These are phyloP conservation scores for Globisporangium splendens DNA, from an alignment of 352 stramenopile genomes.

Conservation along the genomic window DNA sequence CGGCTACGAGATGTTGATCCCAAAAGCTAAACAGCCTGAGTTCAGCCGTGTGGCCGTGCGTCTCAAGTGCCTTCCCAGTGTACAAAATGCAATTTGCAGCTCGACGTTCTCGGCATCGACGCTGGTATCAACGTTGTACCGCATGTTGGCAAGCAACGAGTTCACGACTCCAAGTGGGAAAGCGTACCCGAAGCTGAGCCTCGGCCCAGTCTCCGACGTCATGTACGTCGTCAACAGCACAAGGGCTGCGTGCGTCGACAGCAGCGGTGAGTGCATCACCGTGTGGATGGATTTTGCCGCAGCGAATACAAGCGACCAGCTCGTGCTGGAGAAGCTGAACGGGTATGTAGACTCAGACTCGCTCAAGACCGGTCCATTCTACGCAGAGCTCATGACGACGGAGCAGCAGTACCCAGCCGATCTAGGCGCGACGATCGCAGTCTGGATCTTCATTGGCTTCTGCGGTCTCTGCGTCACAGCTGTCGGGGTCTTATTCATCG, in stretches of 20 bases:
- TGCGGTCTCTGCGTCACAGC: slow-evolving; percentile 30
- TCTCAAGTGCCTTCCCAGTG: slow-evolving; percentile 26
- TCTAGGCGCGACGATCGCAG: slow-evolving; percentile 37
- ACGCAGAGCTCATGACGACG: slow-evolving; percentile 35
- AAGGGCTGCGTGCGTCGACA: slow-evolving; percentile 21
- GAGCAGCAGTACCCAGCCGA: slow-evolving; percentile 36
- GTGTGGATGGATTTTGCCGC: slow-evolving; percentile 46
- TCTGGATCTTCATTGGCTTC: slow-evolving; percentile 66
- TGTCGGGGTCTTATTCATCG: slow-evolving; percentile 26
- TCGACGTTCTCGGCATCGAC: slow-evolving; percentile 32
- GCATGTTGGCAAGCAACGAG: slow-evolving; percentile 37
- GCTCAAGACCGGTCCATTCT: slow-evolving; percentile 40
- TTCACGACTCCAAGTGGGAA: slow-evolving; percentile 38
- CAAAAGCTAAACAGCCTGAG: slow-evolving; percentile 44
- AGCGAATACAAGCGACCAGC: slow-evolving; percentile 15
- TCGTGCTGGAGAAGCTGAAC: slow-evolving; percentile 47
- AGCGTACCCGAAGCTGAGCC: slow-evolving; percentile 27
- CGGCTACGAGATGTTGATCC: slow-evolving; percentile 42
- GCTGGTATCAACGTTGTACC: slow-evolving; percentile 46
- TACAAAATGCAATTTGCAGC: slow-evolving; percentile 27
- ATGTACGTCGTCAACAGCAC: slow-evolving; percentile 62
- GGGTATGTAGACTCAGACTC: slow-evolving; percentile 42
- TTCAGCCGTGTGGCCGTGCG: slow-evolving; percentile 48
- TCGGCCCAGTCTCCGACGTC: slow-evolving; percentile 31
- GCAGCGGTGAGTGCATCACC: slow-evolving; percentile 24